phyloP scores from a whole-genome alignment of 176 grass and related monocot species.

The Melocanna baccifera region DNA sequence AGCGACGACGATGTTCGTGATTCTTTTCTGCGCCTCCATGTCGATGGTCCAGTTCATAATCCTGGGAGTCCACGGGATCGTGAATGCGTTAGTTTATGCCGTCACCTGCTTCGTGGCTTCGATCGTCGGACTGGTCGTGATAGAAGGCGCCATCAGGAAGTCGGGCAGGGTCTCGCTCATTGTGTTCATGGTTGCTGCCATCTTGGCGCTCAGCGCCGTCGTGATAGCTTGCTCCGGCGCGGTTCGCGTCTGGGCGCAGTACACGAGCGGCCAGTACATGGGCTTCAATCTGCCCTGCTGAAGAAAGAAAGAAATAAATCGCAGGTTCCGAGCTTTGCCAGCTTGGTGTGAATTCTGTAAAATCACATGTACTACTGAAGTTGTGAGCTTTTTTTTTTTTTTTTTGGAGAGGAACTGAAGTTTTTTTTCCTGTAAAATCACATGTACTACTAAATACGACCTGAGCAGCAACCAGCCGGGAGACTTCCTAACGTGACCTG shows the following conservation, averaged over 20 bases:
- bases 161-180: constrained; percentile 42
- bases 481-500: too few species aligned
- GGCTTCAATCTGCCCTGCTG: constrained; percentile 44
- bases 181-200: constrained; percentile 35
- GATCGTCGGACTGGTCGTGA: constrained; percentile 26
- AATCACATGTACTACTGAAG: background rate
- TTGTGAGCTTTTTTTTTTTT: background rate
- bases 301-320: background rate
- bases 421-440: too few species aligned
- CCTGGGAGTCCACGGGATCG: constrained; percentile 35
- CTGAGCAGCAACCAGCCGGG: too few species aligned
- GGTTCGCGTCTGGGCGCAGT: background rate
- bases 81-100: constrained; percentile 27
- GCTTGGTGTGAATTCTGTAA: background rate
- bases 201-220: constrained; percentile 40
- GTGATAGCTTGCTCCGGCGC: constrained; percentile 45
- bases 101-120: constrained; percentile 43
- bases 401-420: too few species aligned
- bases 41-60: constrained; percentile 63
- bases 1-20: constrained; percentile 41
- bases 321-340: background rate
- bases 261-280: background rate
- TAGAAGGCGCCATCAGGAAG: constrained; percentile 33
- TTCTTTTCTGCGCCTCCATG: constrained; percentile 61
- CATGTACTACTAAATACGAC: too few species aligned